Conservation (phyloP, 2,329 filamentous ascomycete species). For the Pseudogymnoascus sp. region DNA sequence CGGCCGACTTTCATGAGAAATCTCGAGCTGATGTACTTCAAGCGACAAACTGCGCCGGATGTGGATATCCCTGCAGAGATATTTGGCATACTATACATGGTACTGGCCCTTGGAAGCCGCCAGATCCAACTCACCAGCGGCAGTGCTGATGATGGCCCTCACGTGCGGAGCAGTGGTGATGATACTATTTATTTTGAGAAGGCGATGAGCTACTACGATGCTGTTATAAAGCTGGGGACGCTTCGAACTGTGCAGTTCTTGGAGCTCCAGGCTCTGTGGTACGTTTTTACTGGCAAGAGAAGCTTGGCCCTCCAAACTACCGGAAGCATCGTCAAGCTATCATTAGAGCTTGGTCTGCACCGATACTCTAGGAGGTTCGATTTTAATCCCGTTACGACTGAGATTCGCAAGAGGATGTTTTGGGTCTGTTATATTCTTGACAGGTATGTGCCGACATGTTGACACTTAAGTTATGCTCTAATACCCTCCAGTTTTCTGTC, state of each 20-base stretch:
- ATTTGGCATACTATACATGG: conserved; percentile 13
- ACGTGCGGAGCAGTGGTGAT: conserved; percentile 11
- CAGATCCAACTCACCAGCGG: conserved; percentile 11
- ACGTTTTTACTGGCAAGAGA: conserved; percentile 15
- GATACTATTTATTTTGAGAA: conserved; percentile 14
- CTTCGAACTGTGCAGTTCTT: conserved; percentile 14
- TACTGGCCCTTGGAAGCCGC: conserved; percentile 14
- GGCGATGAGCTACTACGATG: conserved; percentile 12
- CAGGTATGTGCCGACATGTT: conserved; percentile 1
- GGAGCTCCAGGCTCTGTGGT: conserved; percentile 14
- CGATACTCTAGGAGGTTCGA: conserved; percentile 15
- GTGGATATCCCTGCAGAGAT: conserved; percentile 7
- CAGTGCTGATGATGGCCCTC: conserved; percentile 7
- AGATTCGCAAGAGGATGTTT: conserved; percentile 14
- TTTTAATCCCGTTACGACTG: conserved; percentile 13
- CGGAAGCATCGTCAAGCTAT: conserved; percentile 13
- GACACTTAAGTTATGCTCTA: not conserved
- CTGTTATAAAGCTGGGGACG: conserved; percentile 10
- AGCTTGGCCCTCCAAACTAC: conserved; percentile 15
- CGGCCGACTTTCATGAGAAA: conserved; percentile 13
- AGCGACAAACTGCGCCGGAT: not conserved
- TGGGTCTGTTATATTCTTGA: conserved; percentile 17
- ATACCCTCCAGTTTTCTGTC: conserved; percentile 1
- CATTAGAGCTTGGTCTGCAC: conserved; percentile 14
- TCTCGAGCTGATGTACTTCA: conserved; percentile 11